Evolutionary conservation across 2,329 filamentous ascomycete species (phyloP).

Genomic region (Hypoxylon sp.): DNA sequence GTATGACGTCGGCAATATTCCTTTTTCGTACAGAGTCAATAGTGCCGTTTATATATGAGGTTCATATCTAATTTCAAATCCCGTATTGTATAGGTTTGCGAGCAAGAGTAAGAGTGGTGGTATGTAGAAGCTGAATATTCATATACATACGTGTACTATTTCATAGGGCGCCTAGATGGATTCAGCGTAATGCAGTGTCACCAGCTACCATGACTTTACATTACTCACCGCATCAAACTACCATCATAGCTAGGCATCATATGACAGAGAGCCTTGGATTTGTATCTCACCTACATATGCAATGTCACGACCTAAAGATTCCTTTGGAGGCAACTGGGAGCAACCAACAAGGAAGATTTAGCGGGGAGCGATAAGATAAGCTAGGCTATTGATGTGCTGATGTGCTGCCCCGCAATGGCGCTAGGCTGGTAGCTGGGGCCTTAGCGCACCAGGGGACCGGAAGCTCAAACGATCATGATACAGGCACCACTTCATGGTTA

Average conservation of each 20-base stretch:
- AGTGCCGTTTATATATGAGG: background rate
- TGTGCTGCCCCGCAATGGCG: constrained; percentile 24
- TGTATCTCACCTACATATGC: background rate
- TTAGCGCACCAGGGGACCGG: constrained; percentile 24
- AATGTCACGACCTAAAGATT: constrained; percentile 3
- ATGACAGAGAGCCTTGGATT: background rate
- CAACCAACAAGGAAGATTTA: background rate
- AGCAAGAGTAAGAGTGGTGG: background rate
- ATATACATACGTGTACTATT: background rate
- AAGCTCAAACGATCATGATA: constrained; percentile 52
- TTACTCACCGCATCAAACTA: background rate
- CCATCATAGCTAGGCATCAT: background rate
- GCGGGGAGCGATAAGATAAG: constrained; percentile 37
- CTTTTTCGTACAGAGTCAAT: background rate
- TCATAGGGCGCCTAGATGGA: background rate
- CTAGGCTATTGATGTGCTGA: background rate
- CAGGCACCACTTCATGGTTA: constrained; percentile 38
- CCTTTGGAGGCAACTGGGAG: background rate
- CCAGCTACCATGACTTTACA: constrained; percentile 1
- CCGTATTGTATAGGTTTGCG: background rate
- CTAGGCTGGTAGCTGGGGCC: constrained; percentile 12
- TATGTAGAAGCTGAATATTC: background rate
- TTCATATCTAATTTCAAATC: background rate
- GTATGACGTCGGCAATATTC: background rate
- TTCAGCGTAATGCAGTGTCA: constrained; percentile 5